Percentiles rank a stretch among this genome's conserved stretches.
These are phyloP conservation scores for Spergularia marina DNA, from an alignment of 148 eudicot genomes.

Conservation along the genomic window DNA sequence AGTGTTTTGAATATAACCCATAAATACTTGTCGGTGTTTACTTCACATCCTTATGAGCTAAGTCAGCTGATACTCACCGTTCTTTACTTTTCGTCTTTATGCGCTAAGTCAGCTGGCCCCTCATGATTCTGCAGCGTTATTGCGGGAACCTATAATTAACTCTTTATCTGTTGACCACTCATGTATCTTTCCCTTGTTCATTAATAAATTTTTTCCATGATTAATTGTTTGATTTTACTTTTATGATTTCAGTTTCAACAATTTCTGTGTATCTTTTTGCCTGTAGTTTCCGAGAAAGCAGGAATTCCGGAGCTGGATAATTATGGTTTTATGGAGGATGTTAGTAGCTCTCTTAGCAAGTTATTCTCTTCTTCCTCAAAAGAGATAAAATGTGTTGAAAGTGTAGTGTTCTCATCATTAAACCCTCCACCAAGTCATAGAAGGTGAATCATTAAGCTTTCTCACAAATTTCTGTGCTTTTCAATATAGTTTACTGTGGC, in stretches of 20 bases:
- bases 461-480: background rate
- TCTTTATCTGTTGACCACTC: no score
- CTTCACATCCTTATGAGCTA: no score
- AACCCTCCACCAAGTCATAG: conserved; percentile 97
- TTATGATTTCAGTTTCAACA: background rate
- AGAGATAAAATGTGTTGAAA: conserved; percentile 80
- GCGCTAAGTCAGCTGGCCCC: no score
- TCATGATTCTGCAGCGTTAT: no score
- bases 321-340: conserved; percentile 88
- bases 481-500: background rate
- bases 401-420: conserved; percentile 84
- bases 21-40: no score
- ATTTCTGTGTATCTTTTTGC: conserved; percentile 1
- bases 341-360: conserved; percentile 58
- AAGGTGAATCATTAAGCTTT: conserved; percentile 46
- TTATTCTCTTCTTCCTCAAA: conserved; percentile 63
- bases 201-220: background rate
- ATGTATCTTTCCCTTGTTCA: background rate
- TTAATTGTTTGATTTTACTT: background rate
- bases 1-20: background rate
- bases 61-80: no score
- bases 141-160: no score
- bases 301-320: conserved; percentile 72
- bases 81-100: no score
- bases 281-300: conserved; percentile 50